Evolutionary conservation across 2,329 filamentous ascomycete genomes (phyloP), one percentile per base, ranked within the genome.

Genomic region (Pezicula carpinea): DNA sequence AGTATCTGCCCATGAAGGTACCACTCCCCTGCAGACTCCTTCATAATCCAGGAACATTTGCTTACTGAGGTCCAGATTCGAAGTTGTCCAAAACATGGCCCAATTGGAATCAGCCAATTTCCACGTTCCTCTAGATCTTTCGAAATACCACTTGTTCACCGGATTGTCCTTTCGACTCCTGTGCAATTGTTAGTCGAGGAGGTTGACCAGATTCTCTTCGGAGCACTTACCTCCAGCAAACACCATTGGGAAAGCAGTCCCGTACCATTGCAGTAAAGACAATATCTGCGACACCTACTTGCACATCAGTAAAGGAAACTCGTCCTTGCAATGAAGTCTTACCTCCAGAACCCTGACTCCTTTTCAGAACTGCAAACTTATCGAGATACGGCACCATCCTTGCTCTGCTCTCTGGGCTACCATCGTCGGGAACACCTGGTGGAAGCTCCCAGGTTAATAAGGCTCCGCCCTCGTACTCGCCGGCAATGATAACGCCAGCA

Each of bases 141-240:
- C 93, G 68, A 97, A 96, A 66, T 99, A 99, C 93, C 93, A 99
- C 64, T 96, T 96, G 64, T 99, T 99, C 4, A 99, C 93, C 0
- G 91, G 92, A 62, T 99, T 97, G 63, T 91, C 82, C 61, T 85
- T 86, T 43, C 93, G 76, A 63, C 88, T 95, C 22, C 38, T 40
- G 17, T 13, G 15, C 5, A 1, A 19, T 47, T 13, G 26, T 41
- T 22, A 26, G 39, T 41, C 13, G 26, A 29, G 26, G 26, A 26
- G 14, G 19, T 14, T 22, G 15, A 26, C 13, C 15, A 14, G 22
- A 6, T n/a, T 26, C 11, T 19, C n/a, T 41, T 15, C 13, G 17
- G 15, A 41, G n/a, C 17, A 38, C 21, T 47, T 41, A 49, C 26
- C 61, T 77, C 93, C 93, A 99, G 61, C 91, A 95, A 2, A 97